Evolutionary conservation across 2,329 filamentous ascomycete species (phyloP).

Genomic region (Fusarium setosum): DNA sequence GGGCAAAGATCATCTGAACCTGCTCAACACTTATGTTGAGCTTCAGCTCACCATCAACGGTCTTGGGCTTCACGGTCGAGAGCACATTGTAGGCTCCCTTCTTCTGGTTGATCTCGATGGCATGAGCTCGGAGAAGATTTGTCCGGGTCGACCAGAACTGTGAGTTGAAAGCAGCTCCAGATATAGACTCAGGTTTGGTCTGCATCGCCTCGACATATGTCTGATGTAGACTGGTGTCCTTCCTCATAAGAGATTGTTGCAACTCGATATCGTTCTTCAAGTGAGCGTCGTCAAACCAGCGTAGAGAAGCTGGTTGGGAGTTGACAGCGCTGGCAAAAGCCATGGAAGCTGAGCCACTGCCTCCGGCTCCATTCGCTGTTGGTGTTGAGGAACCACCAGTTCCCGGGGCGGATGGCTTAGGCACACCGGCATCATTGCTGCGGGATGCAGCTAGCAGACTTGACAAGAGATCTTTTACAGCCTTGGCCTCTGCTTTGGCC

Average conservation of each 20-base stretch:
- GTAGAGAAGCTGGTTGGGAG: constrained; percentile 64
- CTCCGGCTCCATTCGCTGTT: constrained; percentile 41
- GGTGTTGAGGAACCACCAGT: constrained; percentile 44
- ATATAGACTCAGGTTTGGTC: constrained; percentile 87
- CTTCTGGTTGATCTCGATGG: constrained; percentile 87
- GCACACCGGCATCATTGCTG: constrained; percentile 61
- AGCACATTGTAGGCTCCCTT: constrained; percentile 94
- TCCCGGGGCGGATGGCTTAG: constrained; percentile 56
- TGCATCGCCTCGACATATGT: constrained; percentile 88
- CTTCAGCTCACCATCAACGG: constrained; percentile 68
- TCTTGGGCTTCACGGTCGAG: constrained; percentile 81
- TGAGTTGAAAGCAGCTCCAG: constrained; percentile 82
- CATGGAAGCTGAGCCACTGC: constrained; percentile 75
- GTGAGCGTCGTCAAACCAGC: constrained; percentile 84
- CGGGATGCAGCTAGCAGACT: constrained; percentile 79
- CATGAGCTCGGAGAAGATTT: constrained; percentile 87
- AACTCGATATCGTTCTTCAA: constrained; percentile 83
- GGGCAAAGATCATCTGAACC: constrained; percentile 90
- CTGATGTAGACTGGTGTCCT: constrained; percentile 78
- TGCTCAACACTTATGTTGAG: constrained; percentile 92
- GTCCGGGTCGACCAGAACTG: constrained; percentile 96
- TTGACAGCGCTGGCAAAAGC: constrained; percentile 79
- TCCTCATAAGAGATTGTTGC: constrained; percentile 88
- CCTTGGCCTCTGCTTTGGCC: constrained; percentile 85
- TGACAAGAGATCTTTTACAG: constrained; percentile 84